Base-by-base conservation (phyloP, 2,329 filamentous ascomycete genomes). In the Neonectria ditissima region DNA sequence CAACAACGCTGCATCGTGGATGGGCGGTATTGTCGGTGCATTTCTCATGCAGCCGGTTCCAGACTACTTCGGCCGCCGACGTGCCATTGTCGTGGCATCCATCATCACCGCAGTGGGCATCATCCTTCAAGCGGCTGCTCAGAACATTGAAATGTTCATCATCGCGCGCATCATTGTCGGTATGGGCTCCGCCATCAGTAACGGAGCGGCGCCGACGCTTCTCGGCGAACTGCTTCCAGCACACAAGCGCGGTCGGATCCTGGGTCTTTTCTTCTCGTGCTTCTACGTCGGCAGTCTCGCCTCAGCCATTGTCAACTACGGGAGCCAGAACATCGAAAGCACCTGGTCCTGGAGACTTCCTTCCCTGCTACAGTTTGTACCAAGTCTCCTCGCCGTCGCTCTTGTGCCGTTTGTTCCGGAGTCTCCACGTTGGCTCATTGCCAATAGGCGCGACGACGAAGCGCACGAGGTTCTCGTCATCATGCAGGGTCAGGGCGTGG, bases 1-100 rank as follows among this genome's bases (percentile, higher is more conserved):
- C 16, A 87, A 87, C 66, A 88, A 84, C 5, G 82, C 85, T 0
- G 83, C 83, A 1, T 80, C 84, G n/a, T 87, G 82, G 69, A 84
- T 88, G 52, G 86, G 86, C 11, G 80, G 80, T 32, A 77, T 80
- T 30, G 55, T 87, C 6, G 82, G 80, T 20, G 79, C 79, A 1
- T 69, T 86, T 8, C 65, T 82, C 30, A 79, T 79, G 1, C 82
- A 81, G 20, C 65, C 80, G 4, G 72, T 81, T 43, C 75, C 80
- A 1, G 74, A 76, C 51, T 65, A 63, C 11, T 65, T 73, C 14
- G 74, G 74, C 5, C 73, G 74, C 20, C 69, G 69, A 18, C 69
- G 65, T 1, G 68, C 67, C 30, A 69, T 76, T 30, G 63, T 69
- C 24, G 61, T 70, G 10, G 72, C 66, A 5, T 80, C 80, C 0